Conservation (phyloP, 306 rosid species). For the Leucaena leucocephala region DNA sequence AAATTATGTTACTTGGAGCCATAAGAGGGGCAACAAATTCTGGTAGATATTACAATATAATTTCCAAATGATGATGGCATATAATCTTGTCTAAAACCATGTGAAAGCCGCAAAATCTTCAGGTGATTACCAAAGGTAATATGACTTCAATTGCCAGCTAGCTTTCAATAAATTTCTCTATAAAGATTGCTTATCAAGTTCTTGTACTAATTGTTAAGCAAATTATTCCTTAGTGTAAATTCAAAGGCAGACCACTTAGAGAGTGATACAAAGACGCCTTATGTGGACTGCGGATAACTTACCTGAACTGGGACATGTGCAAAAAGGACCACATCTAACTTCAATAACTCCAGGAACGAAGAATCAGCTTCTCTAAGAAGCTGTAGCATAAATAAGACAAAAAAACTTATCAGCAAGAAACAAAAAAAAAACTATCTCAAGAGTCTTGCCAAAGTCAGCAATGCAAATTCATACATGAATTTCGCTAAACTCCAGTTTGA, state of each 20-base stretch:
- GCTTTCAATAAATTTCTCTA: constrained; percentile 7
- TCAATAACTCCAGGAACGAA: constrained; percentile 80
- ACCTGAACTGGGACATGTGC: constrained; percentile 79
- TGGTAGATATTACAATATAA: neutral
- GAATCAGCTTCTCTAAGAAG: constrained; percentile 79
- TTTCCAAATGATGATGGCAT: neutral
- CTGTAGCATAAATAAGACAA: constrained; percentile 47
- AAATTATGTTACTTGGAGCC: neutral
- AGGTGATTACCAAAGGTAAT: neutral
- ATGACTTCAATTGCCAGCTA: neutral
- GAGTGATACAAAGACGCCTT: constrained; percentile 15
- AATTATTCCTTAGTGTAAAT: constrained; percentile 9
- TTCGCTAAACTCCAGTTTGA: constrained; percentile 78
- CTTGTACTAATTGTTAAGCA: constrained; percentile 9
- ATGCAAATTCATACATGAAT: constrained; percentile 73
- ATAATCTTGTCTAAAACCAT: neutral
- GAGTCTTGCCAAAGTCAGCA: constrained; percentile 34
- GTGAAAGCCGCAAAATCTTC: neutral
- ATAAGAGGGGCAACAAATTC: neutral
- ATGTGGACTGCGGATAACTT: constrained; percentile 32
- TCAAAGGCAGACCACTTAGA: constrained; percentile 7
- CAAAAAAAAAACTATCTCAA: constrained; percentile 13
- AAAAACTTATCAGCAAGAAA: constrained; percentile 42
- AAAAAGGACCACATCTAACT: constrained; percentile 58
- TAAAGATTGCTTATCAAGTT: neutral